Percentiles rank a stretch among this genome's conserved stretches.
These are phyloP conservation scores for Paratinospora sagittata DNA, from an alignment of 164 flowering plant species.

Conservation along the genomic window DNA sequence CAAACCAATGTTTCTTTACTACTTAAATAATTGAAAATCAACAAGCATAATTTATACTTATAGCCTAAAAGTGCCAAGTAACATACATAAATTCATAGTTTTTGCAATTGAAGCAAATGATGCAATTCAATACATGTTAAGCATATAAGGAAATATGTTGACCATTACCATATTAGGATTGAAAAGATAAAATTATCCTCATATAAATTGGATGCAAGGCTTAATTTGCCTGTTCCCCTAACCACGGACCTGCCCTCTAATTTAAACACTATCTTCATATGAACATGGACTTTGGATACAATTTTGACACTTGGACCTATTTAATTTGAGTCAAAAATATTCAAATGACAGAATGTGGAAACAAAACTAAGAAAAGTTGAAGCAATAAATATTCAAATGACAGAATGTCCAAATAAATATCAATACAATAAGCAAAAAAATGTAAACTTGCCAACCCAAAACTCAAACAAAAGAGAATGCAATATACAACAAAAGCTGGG, in stretches of 20 bases:
- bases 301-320: background rate
- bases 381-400: no score
- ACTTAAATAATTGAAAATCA: background rate
- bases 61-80: background rate
- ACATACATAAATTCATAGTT: background rate
- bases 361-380: background rate
- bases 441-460: background rate
- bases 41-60: background rate
- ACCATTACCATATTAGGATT: no score
- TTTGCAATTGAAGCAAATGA: background rate
- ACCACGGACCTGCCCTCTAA: no score
- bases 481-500: background rate
- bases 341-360: no score
- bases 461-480: background rate
- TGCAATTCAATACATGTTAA: no score
- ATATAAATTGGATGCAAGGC: no score
- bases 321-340: background rate
- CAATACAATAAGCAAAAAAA: background rate
- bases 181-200: background rate
- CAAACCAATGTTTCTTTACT: background rate
- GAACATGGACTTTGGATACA: background rate
- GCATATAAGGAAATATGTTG: no score
- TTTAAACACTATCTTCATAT: no score
- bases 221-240: no score
- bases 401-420: background rate